These are phyloP conservation scores for Pyricularia sp. DNA, from an alignment of 2,329 filamentous ascomycete genomes.

Conservation along the genomic window DNA sequence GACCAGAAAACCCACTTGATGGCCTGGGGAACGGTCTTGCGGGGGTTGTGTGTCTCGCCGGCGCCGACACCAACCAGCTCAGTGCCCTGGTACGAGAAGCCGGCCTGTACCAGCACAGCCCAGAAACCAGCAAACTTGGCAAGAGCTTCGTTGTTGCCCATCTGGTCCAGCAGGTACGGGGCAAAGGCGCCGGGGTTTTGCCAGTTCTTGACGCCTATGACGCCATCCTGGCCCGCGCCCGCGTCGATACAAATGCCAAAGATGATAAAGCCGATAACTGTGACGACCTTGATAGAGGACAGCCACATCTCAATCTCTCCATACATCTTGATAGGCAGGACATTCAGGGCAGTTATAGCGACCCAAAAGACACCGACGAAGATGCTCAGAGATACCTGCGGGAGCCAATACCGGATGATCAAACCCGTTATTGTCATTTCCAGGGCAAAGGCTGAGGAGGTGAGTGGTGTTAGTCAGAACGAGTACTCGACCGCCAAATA, in stretches of 20 bases:
- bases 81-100: conserved; percentile 63
- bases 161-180: conserved; percentile 40
- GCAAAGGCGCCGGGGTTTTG: conserved; percentile 57
- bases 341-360: conserved; percentile 58
- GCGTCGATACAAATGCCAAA: conserved; percentile 68
- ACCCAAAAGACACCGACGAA: conserved; percentile 69
- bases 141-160: conserved; percentile 25
- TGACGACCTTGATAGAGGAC: conserved; percentile 66
- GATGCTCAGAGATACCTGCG: conserved; percentile 53
- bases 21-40: conserved; percentile 61
- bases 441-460: conserved; percentile 45
- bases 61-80: conserved; percentile 73
- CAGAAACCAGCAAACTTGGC: conserved; percentile 63
- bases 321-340: conserved; percentile 62
- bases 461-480: neutral
- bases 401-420: conserved; percentile 68
- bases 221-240: conserved; percentile 59
- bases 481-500: neutral
- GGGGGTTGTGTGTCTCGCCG: conserved; percentile 65
- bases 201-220: conserved; percentile 69
- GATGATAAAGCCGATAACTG: conserved; percentile 66
- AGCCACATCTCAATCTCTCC: conserved; percentile 76
- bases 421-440: conserved; percentile 65
- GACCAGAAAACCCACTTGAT: conserved; percentile 69
- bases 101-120: conserved; percentile 57